Base-by-base conservation (phyloP, 2,329 filamentous ascomycete genomes). In the Apiospora arundinis region DNA sequence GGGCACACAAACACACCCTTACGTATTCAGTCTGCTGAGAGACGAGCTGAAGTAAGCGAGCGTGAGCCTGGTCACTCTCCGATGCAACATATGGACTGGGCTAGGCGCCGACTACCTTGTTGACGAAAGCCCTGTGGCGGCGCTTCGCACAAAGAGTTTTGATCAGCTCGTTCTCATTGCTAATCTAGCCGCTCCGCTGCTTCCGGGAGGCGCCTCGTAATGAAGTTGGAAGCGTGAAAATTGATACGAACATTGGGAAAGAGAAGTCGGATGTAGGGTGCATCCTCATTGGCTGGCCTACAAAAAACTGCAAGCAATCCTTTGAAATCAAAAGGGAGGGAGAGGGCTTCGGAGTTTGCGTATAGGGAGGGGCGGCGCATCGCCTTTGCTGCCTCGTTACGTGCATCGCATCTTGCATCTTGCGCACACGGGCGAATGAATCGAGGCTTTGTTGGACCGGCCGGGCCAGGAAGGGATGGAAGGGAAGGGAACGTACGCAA, bases 401-500 rank as follows among this genome's bases (percentile, higher is more conserved):
- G 40, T 63, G 56, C 56, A 63, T 32, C 25, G 52, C 11, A 32
- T 32, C 18, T n/a, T n/a, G 52, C 32, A 63, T 32, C 32, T 3
- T 6, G 32, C 56, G 9, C 8, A 40, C 32, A 11, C 21, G 11
- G 42, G 8, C 40, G 40, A 42, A 42, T 25, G 28, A 37, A 40
- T 63, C 56, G 56, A 63, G 56, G 56, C 56, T 63, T 63, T 40
- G 56, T n/a, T 63, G 56, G 56, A 40, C 56, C 28, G 52, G 9
- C 52, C 18, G 37, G 52, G 9, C 52, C 18, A 63, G 28, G 32
- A 40, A 63, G 37, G 18, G 16, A 45, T 16, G 42, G 32, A 32
- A 32, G 32, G 32, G 32, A 32, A 32, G 32, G 6, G 18, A 45
- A 32, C 56, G n/a, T 40, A 63, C 56, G 56, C 56, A 63, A 63